Conservation (phyloP, 2,329 filamentous ascomycete genomes). For the Septoria linicola region DNA sequence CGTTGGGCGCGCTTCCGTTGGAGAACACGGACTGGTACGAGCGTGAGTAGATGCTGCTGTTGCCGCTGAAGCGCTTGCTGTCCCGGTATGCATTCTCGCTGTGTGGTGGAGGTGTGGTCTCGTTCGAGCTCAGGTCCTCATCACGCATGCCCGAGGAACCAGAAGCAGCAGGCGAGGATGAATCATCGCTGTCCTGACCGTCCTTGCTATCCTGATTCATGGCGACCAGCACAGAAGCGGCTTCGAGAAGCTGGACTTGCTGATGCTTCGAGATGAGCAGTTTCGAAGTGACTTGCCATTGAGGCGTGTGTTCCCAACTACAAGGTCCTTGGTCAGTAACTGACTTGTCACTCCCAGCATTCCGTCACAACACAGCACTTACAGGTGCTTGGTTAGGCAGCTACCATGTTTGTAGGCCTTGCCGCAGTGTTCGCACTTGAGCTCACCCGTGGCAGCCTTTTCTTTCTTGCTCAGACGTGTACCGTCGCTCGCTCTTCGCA, state of each 20-base stretch:
- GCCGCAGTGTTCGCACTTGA: constrained; percentile 96
- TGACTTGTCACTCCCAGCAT: neutral
- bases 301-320: constrained; percentile 99
- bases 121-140: constrained; percentile 77
- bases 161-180: constrained; percentile 81
- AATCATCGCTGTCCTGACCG: constrained; percentile 71
- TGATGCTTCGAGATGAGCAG: constrained; percentile 98
- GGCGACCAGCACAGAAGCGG: constrained; percentile 88
- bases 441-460: constrained; percentile 77
- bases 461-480: constrained; percentile 78
- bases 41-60: constrained; percentile 59
- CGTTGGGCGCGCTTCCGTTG: constrained; percentile 53
- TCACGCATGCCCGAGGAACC: constrained; percentile 72
- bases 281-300: constrained; percentile 97
- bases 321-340: constrained; percentile 23
- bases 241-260: constrained; percentile 95
- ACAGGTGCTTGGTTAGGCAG: constrained; percentile 99
- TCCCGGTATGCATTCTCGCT: constrained; percentile 57
- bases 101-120: constrained; percentile 87
- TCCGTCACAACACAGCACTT: constrained; percentile 53
- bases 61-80: constrained; percentile 49
- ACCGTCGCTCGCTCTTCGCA: constrained; percentile 76
- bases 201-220: constrained; percentile 71
- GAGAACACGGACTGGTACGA: constrained; percentile 76
- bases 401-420: constrained; percentile 99